Conservation (phyloP, 768 basidiomycete genomes). For the Stropharia rugosoannulata region DNA sequence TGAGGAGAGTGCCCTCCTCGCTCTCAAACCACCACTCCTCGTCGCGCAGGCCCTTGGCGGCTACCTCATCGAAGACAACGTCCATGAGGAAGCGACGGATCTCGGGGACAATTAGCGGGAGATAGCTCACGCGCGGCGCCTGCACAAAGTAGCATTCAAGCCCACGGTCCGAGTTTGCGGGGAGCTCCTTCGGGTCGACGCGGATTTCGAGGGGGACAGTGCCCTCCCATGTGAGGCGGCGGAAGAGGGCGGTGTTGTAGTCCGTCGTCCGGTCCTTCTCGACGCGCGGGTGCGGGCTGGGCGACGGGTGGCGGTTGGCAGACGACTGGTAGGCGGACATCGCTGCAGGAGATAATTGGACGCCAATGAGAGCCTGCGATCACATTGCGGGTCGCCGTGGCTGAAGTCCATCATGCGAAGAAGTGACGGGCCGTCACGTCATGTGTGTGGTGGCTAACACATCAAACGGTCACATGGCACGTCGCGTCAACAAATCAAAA, state of each 20-base stretch:
- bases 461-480: constrained; percentile 16
- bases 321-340: constrained; percentile 51
- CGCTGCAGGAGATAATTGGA: constrained; percentile 3
- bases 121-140: constrained; percentile 90
- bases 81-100: constrained; percentile 87
- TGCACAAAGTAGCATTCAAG: constrained; percentile 90
- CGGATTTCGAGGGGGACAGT: constrained; percentile 88
- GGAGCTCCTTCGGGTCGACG: constrained; percentile 86
- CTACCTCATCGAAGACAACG: constrained; percentile 87
- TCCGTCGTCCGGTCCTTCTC: constrained; percentile 41
- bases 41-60: constrained; percentile 73
- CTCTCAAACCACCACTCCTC: constrained; percentile 99
- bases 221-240: constrained; percentile 88
- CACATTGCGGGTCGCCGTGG: not conserved
- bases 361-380: constrained; percentile 10
- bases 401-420: not conserved
- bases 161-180: constrained; percentile 85
- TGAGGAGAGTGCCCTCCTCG: constrained; percentile 75
- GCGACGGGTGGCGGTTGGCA: constrained; percentile 44
- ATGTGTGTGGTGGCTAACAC: constrained; percentile 22
- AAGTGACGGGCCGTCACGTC: constrained; percentile 15
- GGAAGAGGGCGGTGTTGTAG: constrained; percentile 76
- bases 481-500: constrained; percentile 19
- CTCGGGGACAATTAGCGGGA: constrained; percentile 88
- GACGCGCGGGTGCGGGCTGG: constrained; percentile 24